Base-by-base conservation (phyloP, 139 green algal species). In the Chlamydomonas sphaeroides region DNA sequence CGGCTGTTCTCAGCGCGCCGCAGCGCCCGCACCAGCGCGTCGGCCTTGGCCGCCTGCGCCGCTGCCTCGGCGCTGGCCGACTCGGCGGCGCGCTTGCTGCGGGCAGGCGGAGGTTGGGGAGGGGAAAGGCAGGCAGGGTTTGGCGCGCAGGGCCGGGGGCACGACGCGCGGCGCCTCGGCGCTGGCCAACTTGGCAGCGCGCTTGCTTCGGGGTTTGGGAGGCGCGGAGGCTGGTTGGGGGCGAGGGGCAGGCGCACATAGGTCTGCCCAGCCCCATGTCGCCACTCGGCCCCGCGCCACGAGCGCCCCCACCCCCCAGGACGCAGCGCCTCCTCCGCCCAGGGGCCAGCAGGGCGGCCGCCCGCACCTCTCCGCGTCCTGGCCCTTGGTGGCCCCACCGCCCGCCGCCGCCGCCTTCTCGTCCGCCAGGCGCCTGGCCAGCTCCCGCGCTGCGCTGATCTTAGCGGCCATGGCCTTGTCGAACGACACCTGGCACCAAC, bases 361-460 rank as follows among this genome's bases (percentile, higher is more conserved):
- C 56, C 18, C 70, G 53, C 45, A 78, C 82, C 66, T 45, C 59
- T 88, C 83, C 38, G 38, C 65, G 62, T 86, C 87, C 26, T 79
- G 74, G 4, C 83, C 72, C 70, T 88, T 80, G 68, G 84, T 76
- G 15, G 86, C 77, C 3, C 86, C 92, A n/a, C n/a, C n/a, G 1
- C 89, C 90, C n/a, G 91, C 85, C 0, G 89, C 93, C 21, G 91
- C 93, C 74, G 91, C 77, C 85, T 95, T 95, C 85, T 98, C 94
- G 77, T 97, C 94, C 26, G 94, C 88, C 66, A 98, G 87, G 38
- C 94, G 91, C 41, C 94, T 72, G 2, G 94, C 94, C 83, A 98
- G 85, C 65, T 93, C 91, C 2, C 91, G 83, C 0, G 94, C 94
- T 0, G 94, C 94, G 68, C 85, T 94, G 87, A 94, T 92, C 84